These are phyloP conservation scores for Benincasa hispida DNA, from an alignment of 306 rosid genomes.

Conservation along the genomic window DNA sequence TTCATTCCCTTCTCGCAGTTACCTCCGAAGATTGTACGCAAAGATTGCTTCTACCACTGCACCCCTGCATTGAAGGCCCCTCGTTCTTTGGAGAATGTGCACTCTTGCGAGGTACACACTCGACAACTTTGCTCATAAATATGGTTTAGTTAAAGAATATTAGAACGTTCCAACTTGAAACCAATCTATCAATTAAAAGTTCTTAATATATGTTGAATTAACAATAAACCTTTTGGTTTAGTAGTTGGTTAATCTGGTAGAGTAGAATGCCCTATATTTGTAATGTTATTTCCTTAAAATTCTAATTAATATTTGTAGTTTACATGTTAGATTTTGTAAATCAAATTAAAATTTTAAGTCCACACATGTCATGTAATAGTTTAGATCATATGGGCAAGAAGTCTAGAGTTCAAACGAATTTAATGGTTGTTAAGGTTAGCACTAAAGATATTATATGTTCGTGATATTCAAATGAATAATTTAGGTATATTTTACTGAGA, in stretches of 20 bases:
- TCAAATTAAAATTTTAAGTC: not conserved
- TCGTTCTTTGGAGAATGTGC: conserved; percentile 31
- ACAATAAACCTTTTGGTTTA: too few relatives aligned
- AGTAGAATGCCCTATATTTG: not conserved
- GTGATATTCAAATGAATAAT: too few relatives aligned
- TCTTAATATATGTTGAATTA: too few relatives aligned
- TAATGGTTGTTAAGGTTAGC: too few relatives aligned
- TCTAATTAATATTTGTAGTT: too few relatives aligned
- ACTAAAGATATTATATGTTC: too few relatives aligned
- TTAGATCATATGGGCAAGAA: not conserved
- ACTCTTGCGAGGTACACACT: conserved; percentile 45
- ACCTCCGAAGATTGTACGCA: conserved; percentile 50
- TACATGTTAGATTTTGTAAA: not conserved
- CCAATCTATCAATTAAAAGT: not conserved
- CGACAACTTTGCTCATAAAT: not conserved
- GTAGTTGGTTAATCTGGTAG: not conserved
- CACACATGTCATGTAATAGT: too few relatives aligned
- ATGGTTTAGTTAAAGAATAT: not conserved
- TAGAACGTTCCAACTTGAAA: not conserved
- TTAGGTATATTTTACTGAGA: too few relatives aligned
- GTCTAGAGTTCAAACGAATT: not conserved
- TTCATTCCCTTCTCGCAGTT: conserved; percentile 65
- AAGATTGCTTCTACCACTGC: conserved; percentile 56
- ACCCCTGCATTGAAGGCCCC: conserved; percentile 73
- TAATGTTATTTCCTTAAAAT: too few relatives aligned